Evolutionary conservation across 2,329 filamentous ascomycete species (phyloP), one percentile per base, ranked within the genome.

Genomic region (Verticillium albo-atrum): DNA sequence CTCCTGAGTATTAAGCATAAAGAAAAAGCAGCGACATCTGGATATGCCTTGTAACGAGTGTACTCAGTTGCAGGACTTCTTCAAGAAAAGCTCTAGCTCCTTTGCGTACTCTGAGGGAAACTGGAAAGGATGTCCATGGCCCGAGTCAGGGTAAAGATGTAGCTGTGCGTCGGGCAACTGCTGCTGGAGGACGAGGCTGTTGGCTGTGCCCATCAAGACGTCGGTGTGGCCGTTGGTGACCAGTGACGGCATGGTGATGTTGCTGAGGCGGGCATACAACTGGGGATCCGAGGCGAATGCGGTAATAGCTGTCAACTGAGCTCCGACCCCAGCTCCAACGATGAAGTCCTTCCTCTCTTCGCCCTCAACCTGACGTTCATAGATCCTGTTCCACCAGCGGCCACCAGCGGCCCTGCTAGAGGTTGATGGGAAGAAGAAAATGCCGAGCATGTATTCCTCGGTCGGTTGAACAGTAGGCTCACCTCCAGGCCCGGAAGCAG

Each of bases 91-190:
- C 52, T 54, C 52, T 26, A 54, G 52, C 12, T 54, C 27, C 52
- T 54, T 26, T 17, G 26, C 52, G 17, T 32, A 54, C 12, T n/a
- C 20, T 15, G n/a, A 14, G 20, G 52, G 52, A 14, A 54, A 71
- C 54, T 74, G 72, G 34, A 64, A 75, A 10, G 74, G 65, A 52
- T 75, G 75, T 0, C 72, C 73, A 57, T 75, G 72, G 6, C 72
- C 73, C 25, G 71, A 70, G 58, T 74, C 68, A 1, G 73, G 71
- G 52, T 68, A 75, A 5, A 75, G 27, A 56, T 74, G 71, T 32
- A 75, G 63, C 51, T 70, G 71, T 17, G 69, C 70, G 17, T 67
- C 63, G 3, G 64, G 62, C 14, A 54, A 17, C 12, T 34, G 23
- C 27, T 54, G 52, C 17, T 54, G 52, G 6, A 54, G 52, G 14